Base-by-base conservation (phyloP, 2,329 filamentous ascomycete species). In the Neofusicoccum parvum region DNA sequence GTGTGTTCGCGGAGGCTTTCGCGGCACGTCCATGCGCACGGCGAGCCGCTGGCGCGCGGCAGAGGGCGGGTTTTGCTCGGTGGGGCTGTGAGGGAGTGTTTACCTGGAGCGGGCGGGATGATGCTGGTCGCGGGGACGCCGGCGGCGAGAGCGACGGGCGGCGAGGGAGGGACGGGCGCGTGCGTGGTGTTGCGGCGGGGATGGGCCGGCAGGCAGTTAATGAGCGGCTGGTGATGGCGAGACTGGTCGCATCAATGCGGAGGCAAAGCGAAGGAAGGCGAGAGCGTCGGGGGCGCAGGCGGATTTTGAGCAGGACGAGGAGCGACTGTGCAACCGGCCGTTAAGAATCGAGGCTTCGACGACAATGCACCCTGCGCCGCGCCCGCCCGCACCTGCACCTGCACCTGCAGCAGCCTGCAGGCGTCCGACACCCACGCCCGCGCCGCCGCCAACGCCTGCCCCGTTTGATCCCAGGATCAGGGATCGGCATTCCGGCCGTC, bases 381-480 rank as follows among this genome's bases (percentile, higher is more conserved):
- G 53, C 17, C 53, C 53, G 53, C 23, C 49, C 53, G 53, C 53
- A 37, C 17, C 53, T 37, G 53, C 23, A 23, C 23, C 23, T 23
- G 27, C 53, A 53, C 49, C 49, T 45, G 54, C 54, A 59, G 50
- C n/a, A 17, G 36, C 23, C 20, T 53, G 53, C 53, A 59, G 54
- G 54, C 54, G 23, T 34, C 48, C 48, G 48, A 51, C 50, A 53
- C 34, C 32, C 50, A 53, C 50, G 56, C 56, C 48, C 27, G 41
- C 56, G 56, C 56, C 56, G 56, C 56, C 56, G 41, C 41, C 41
- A 60, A 48, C 56, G 27, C 56, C 56, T 48, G 56, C 56, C 56
- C 56, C 56, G 56, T 60, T 58, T 60, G 36, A 43, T 43, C 56
- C 56, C 48, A 60, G 56, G 56, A 60, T 60, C 56, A 60, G 56